Conservation (phyloP, 1,284 basidiomycete genomes). For the Vanrija pseudolonga region DNA sequence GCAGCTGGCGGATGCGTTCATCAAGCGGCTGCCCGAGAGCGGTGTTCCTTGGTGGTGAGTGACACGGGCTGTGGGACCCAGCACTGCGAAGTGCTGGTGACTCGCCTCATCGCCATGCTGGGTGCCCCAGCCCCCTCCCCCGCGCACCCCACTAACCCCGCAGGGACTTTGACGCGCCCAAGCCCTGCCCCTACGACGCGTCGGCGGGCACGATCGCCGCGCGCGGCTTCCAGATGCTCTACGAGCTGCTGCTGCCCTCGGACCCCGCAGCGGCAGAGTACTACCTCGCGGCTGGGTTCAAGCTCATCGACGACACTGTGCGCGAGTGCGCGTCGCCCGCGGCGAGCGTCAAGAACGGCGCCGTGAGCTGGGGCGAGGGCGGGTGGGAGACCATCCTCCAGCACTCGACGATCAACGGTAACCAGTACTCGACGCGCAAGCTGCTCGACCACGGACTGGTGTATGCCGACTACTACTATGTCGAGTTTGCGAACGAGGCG, state of each 20-base stretch:
- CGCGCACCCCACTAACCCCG: neutral
- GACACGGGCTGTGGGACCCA: too few relatives aligned
- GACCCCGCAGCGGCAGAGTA: slow-evolving; percentile 22
- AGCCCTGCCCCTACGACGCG: slow-evolving; percentile 33
- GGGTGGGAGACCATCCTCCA: slow-evolving; percentile 36
- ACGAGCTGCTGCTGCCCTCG: slow-evolving; percentile 17
- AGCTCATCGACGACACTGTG: slow-evolving; percentile 19
- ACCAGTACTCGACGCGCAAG: slow-evolving; percentile 12
- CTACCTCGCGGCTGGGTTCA: slow-evolving; percentile 24
- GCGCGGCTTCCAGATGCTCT: slow-evolving; percentile 31
- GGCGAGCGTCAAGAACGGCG: slow-evolving; percentile 16
- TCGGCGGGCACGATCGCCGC: slow-evolving; percentile 33
- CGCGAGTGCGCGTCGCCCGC: slow-evolving; percentile 19
- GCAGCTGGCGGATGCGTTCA: slow-evolving; percentile 29
- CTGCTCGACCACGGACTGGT: slow-evolving; percentile 35
- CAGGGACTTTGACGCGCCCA: slow-evolving; percentile 36
- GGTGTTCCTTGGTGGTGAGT: slow-evolving; percentile 36
- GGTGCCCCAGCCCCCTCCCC: neutral
- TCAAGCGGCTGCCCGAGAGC: slow-evolving; percentile 19
- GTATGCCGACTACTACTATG: slow-evolving; percentile 38
- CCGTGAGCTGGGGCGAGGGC: slow-evolving; percentile 28
- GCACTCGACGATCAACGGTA: slow-evolving; percentile 36
- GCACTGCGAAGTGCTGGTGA: too few relatives aligned
- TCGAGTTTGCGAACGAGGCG: slow-evolving; percentile 36
- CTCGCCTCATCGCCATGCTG: too few relatives aligned